A percentile compares a stretch with the other conserved stretches of the same genome.
Evolutionary conservation across 345 rosid species (phyloP).

Genomic region (Camelina neglecta): DNA sequence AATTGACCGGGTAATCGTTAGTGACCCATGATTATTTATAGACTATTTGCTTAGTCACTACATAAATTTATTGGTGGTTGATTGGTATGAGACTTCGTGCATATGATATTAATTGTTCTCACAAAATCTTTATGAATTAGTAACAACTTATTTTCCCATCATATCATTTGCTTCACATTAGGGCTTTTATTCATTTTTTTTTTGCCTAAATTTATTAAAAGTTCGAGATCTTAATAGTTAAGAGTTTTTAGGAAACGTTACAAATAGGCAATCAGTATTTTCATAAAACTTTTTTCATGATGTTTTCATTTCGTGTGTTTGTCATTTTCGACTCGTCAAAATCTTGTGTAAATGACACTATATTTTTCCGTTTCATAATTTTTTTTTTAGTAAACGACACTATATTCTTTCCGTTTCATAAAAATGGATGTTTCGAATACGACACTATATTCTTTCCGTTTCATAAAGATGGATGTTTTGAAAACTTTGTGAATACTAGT

Average conservation of each 20-base stretch:
- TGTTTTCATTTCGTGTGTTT: neutral
- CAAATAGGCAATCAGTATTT: neutral
- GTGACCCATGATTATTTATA: neutral
- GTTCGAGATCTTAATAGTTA: neutral
- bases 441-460: neutral
- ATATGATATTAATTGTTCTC: neutral
- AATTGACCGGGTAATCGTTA: neutral
- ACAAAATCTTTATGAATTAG: constrained; percentile 1
- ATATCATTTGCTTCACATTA: constrained; percentile 15
- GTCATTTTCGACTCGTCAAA: constrained; percentile 21
- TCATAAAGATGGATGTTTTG: neutral
- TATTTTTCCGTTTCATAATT: neutral
- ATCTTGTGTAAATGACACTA: neutral
- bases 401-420: too few species aligned
- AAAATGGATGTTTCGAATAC: too few species aligned
- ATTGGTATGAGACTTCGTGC: constrained; percentile 11
- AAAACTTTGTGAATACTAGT: neutral
- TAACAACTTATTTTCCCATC: neutral
- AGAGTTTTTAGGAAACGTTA: constrained; percentile 5
- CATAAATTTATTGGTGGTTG: neutral
- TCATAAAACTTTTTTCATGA: neutral
- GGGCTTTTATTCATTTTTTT: constrained; percentile 15
- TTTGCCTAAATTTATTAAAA: neutral
- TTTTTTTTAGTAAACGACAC: neutral
- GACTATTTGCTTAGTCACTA: neutral